Percentiles rank a stretch among this genome's conserved stretches.
These are phyloP conservation scores for Obba rivulosa DNA, from an alignment of 768 basidiomycete species.

Conservation along the genomic window DNA sequence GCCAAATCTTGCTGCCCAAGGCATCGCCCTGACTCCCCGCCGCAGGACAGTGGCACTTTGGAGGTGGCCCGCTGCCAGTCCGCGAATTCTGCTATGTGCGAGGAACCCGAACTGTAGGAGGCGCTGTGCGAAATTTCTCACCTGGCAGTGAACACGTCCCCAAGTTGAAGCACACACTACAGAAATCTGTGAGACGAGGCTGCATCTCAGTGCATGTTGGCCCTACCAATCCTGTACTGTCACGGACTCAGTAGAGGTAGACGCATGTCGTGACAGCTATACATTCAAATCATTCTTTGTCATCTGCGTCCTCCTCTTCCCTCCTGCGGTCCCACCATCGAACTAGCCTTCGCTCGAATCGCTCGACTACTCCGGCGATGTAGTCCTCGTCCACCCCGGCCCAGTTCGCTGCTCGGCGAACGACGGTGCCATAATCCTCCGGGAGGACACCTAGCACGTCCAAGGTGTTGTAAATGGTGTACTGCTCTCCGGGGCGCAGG, in stretches of 20 bases:
- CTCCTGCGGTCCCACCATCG: slow-evolving; percentile 37
- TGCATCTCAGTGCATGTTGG: no score
- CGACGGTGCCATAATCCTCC: slow-evolving; percentile 43
- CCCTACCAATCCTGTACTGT: neutral
- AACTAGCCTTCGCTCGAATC: slow-evolving; percentile 58
- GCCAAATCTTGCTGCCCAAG: no score
- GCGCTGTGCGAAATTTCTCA: no score
- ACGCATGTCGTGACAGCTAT: neutral
- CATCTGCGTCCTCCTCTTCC: neutral
- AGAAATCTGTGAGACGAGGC: no score
- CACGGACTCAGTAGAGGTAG: neutral
- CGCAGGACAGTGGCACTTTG: no score
- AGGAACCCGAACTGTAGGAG: no score
- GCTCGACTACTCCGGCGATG: slow-evolving; percentile 52
- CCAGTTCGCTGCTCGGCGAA: slow-evolving; percentile 48
- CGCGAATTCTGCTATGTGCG: no score
- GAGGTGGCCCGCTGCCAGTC: no score
- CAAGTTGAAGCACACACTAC: no score
- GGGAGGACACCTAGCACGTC: slow-evolving; percentile 61
- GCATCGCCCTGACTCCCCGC: no score
- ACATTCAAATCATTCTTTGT: slow-evolving; percentile 5
- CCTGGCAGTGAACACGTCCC: no score
- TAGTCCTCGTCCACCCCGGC: slow-evolving; percentile 49
- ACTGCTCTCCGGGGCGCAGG: slow-evolving; percentile 51
- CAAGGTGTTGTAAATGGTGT: slow-evolving; percentile 60